phyloP scores from a whole-genome alignment of 345 rosid species.

The Excoecaria agallocha region DNA sequence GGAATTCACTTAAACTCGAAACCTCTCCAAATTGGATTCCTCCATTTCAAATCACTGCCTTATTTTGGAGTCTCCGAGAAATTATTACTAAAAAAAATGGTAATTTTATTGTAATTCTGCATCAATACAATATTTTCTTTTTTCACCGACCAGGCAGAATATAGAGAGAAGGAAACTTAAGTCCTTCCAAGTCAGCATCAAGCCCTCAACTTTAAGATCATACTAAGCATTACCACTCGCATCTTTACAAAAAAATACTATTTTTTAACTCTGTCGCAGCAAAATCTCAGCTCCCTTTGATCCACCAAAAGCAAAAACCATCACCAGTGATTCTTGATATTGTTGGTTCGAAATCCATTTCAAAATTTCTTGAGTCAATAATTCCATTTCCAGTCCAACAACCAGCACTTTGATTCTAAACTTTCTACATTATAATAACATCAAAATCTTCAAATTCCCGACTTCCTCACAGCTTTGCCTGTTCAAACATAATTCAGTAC shows the following conservation, averaged over 20 bases:
- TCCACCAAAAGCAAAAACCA: not conserved
- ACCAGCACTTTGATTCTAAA: too few relatives aligned
- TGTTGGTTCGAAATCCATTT: not conserved
- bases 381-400: too few relatives aligned
- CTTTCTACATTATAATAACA: not conserved
- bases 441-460: slow-evolving; percentile 1
- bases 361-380: too few relatives aligned
- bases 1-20: too few relatives aligned
- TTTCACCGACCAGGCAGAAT: too few relatives aligned
- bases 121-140: too few relatives aligned
- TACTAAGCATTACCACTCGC: not conserved
- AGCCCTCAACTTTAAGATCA: not conserved
- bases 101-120: not conserved
- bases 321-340: not conserved
- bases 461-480: slow-evolving; percentile 23
- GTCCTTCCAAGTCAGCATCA: not conserved
- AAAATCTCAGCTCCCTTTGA: not conserved
- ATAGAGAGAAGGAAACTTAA: not conserved
- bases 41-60: too few relatives aligned
- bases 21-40: too few relatives aligned
- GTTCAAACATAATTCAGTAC: slow-evolving; percentile 8
- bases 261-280: not conserved
- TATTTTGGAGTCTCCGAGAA: too few relatives aligned
- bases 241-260: not conserved
- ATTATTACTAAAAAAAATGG: too few relatives aligned